A percentile compares a stretch with the other conserved stretches of the same genome.
These are phyloP conservation scores for Sindora glabra DNA, from an alignment of 306 rosid genomes.

Conservation along the genomic window DNA sequence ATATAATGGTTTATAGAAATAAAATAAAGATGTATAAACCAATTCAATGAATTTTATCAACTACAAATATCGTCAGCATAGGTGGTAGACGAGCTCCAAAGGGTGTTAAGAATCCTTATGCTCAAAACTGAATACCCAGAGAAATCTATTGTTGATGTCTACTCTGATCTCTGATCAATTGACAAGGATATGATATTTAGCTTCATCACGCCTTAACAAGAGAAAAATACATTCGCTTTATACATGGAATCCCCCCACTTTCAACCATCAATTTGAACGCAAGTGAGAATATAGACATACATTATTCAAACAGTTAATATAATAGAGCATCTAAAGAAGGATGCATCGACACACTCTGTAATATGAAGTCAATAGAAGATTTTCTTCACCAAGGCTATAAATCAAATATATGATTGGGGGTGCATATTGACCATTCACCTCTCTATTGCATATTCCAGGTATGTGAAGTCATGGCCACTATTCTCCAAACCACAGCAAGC, in stretches of 20 bases:
- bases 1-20: not conserved
- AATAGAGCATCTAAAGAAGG: not conserved
- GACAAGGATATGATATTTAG: not conserved
- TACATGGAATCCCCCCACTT: not conserved
- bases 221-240: not conserved
- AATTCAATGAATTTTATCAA: not conserved
- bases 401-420: not conserved
- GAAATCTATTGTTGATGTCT: not conserved
- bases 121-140: not conserved
- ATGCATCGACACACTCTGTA: not conserved
- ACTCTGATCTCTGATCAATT: constrained; percentile 1
- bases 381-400: not conserved
- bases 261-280: not conserved
- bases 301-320: not conserved
- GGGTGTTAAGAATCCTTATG: not conserved
- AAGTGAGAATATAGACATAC: not conserved
- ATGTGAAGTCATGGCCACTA: not conserved
- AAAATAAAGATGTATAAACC: not conserved
- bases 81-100: not conserved
- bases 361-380: not conserved
- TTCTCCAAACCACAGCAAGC: not conserved
- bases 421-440: not conserved
- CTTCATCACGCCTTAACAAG: not conserved
- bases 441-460: not conserved
- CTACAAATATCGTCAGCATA: not conserved